phyloP scores from a whole-genome alignment of 495 filamentous ascomycete species.

The Penicillium pulvis region DNA sequence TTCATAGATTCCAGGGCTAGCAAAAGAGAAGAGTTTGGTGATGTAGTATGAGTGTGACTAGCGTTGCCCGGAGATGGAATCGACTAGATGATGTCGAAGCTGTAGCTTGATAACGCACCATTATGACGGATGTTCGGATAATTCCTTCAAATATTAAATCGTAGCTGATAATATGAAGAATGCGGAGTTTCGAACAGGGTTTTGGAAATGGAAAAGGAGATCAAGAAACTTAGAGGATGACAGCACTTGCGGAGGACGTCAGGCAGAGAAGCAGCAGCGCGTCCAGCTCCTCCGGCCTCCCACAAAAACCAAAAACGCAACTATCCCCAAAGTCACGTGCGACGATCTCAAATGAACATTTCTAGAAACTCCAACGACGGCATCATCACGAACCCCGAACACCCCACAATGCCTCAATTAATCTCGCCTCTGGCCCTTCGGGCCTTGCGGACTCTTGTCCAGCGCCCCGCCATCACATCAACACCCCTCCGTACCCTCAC shows the following conservation, averaged over 20 bases:
- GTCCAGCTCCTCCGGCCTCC: constrained; percentile 40
- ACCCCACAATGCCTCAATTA: constrained; percentile 37
- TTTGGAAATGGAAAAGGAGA: constrained; percentile 13
- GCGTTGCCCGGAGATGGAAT: constrained; percentile 13
- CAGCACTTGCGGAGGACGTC: constrained; percentile 25
- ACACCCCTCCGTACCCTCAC: constrained; percentile 26
- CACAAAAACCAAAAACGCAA: constrained; percentile 30
- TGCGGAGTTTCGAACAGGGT: not conserved
- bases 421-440: constrained; percentile 40
- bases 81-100: constrained; percentile 14
- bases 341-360: constrained; percentile 16
- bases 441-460: constrained; percentile 41
- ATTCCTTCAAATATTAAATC: not conserved
- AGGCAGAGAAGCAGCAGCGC: constrained; percentile 39
- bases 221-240: constrained; percentile 13
- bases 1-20: not conserved
- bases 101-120: constrained; percentile 39
- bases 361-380: constrained; percentile 10
- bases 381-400: constrained; percentile 12
- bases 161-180: not conserved
- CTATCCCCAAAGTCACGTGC: constrained; percentile 28
- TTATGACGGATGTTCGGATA: constrained; percentile 24
- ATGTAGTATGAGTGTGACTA: constrained; percentile 2
- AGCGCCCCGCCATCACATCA: constrained; percentile 28
- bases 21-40: not conserved